Evolutionary conservation across 495 filamentous ascomycete genomes (phyloP), one percentile per base, ranked within the genome.

Genomic region (Chaetomidium leptoderma): DNA sequence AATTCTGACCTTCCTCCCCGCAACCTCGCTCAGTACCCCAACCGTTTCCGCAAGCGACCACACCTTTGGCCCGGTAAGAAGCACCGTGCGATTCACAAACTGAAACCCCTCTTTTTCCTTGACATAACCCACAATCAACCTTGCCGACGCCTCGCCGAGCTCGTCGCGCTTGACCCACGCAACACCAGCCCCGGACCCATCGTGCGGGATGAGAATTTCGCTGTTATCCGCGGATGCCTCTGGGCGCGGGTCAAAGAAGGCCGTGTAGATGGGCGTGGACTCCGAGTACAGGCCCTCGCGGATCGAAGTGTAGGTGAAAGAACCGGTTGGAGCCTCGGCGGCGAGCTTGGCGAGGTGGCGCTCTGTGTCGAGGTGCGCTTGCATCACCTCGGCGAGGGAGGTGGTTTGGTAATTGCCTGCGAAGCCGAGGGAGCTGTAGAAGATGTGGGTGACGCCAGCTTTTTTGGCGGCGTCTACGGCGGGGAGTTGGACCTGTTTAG

Each of bases 341-440:
- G 65, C 55, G 16, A 79, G 61, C 2, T 68, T 48, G 16, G 70
- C 58, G 11, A 89, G 76, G 61, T 83, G 84, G 6, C 65, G 62
- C 61, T 90, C 85, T 0, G 85, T 86, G 44, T 72, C 71, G 16
- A 86, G 74, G 62, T 90, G 86, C 11, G 86, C 85, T 30, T 78
- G 79, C 86, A 89, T 90, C 2, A 90, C 86, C 14, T 70, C 69
- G 6, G 81, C 75, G 3, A 54, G 11, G 29, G 68, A 68, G 30
- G 35, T 35, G 21, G 36, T 40, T 8, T 46, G 61, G n/a, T 68
- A 57, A 0, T 70, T 66, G 7, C 73, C 79, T 13, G 63, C 63
- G 57, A 86, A 86, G 0, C 74, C 86, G 6, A 90, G 80, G 9
- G 82, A 85, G 5, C 81, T 81, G 76, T 89, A 90, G 68, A 83